These are phyloP conservation scores for Aspergillus fischeri DNA, from an alignment of 2,329 filamentous ascomycete species.

Conservation along the genomic window DNA sequence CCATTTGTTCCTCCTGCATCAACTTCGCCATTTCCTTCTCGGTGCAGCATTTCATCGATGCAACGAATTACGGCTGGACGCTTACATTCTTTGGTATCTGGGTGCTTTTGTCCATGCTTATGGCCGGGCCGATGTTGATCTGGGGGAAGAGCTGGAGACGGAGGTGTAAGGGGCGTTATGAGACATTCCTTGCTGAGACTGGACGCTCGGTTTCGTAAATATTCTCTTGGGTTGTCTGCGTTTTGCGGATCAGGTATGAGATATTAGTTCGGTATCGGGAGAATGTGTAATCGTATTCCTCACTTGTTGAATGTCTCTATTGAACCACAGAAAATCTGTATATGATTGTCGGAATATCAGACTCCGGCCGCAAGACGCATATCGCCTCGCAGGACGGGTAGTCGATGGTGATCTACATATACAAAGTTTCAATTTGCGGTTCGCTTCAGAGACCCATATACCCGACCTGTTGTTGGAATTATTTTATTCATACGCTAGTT, in stretches of 20 bases:
- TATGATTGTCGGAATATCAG: background rate
- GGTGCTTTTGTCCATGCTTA: constrained; percentile 21
- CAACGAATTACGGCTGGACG: constrained; percentile 27
- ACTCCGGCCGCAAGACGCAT: background rate
- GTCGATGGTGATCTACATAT: background rate
- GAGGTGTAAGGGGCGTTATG: constrained; percentile 22
- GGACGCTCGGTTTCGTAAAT: constrained; percentile 1
- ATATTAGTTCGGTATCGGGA: too few species aligned
- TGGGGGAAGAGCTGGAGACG: constrained; percentile 34
- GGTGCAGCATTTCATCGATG: constrained; percentile 38
- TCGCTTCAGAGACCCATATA: background rate
- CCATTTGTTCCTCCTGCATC: constrained; percentile 31
- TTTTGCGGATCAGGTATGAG: background rate
- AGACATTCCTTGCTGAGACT: constrained; percentile 23
- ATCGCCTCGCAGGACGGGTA: too few species aligned
- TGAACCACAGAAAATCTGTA: background rate
- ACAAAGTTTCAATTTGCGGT: background rate
- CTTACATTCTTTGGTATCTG: constrained; percentile 35
- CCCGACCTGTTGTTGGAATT: background rate
- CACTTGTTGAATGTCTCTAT: background rate
- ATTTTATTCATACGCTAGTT: background rate
- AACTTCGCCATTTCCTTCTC: constrained; percentile 38
- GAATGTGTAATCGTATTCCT: background rate
- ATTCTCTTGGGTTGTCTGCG: background rate
- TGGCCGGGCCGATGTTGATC: constrained; percentile 26